These are phyloP conservation scores for Sphagnum tenellum DNA, from an alignment of 225 moss, liverwort and hornwort genomes.

Conservation along the genomic window DNA sequence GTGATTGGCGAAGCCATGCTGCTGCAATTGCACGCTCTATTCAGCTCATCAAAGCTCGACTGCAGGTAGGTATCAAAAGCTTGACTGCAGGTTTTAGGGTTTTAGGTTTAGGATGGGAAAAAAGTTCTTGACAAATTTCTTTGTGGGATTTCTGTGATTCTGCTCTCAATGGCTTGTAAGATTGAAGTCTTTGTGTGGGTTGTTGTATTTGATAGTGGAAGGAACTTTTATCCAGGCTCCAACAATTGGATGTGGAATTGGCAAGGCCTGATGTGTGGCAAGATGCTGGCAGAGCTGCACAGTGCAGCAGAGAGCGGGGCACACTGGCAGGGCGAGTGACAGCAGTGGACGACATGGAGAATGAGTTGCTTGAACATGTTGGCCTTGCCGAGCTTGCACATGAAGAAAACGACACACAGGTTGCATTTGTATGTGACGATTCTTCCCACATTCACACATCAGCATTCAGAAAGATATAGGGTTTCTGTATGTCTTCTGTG, in stretches of 20 bases:
- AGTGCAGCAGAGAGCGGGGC: conserved; percentile 83
- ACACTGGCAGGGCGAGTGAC: conserved; percentile 60
- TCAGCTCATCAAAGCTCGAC: conserved; percentile 74
- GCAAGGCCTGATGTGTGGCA: conserved; percentile 71
- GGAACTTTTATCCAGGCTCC: conserved; percentile 56
- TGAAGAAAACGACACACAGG: conserved; percentile 78
- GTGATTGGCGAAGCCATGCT: conserved; percentile 92
- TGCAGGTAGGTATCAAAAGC: conserved; percentile 32
- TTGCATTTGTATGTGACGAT: conserved; percentile 51
- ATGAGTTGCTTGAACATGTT: conserved; percentile 72
- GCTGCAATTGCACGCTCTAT: conserved; percentile 88
- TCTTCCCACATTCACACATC: background rate
- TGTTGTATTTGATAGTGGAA: conserved; percentile 42
- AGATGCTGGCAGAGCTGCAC: conserved; percentile 60
- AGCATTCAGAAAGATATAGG: too few species aligned
- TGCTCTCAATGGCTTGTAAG: too few species aligned
- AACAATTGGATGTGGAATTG: conserved; percentile 61
- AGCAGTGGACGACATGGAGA: conserved; percentile 61
- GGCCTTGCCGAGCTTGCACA: conserved; percentile 85
- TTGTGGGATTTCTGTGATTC: too few species aligned
- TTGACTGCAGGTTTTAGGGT: conserved; percentile 14
- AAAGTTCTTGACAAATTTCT: too few species aligned
- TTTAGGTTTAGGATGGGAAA: background rate
- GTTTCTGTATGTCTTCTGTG: too few species aligned
- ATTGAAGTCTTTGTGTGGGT: too few species aligned